Percentiles rank a stretch among this genome's conserved stretches.
Conservation (phyloP, 192 early-diverging fungal species). For the Cetraspora pellucida region DNA sequence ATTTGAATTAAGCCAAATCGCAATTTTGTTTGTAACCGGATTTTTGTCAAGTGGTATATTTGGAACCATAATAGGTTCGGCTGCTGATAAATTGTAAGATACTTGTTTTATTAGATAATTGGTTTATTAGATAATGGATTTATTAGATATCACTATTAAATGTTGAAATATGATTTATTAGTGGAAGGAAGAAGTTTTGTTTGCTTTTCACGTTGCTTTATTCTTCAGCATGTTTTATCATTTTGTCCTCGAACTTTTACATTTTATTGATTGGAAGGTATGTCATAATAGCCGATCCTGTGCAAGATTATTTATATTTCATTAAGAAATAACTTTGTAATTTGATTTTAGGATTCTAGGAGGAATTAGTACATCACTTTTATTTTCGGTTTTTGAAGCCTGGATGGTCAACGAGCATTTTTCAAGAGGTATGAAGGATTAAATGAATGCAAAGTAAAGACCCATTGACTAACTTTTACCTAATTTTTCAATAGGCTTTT, state of each 20-base stretch:
- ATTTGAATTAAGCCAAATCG: constrained; percentile 61
- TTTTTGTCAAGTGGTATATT: constrained; percentile 71
- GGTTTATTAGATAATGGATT: background rate
- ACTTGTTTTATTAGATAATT: background rate
- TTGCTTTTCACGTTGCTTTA: constrained; percentile 23
- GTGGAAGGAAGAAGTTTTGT: constrained; percentile 30
- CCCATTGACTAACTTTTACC: background rate
- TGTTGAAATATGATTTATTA: background rate
- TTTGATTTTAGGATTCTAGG: constrained; percentile 39
- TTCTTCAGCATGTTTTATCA: constrained; percentile 6
- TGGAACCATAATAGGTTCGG: constrained; percentile 70
- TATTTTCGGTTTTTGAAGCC: constrained; percentile 65
- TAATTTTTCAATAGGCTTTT: constrained; percentile 50
- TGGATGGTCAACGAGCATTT: constrained; percentile 65
- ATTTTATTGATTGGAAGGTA: constrained; percentile 27
- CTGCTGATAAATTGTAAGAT: constrained; percentile 68
- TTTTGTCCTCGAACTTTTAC: constrained; percentile 6
- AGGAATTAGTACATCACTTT: constrained; percentile 52
- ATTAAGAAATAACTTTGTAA: background rate
- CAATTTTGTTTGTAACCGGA: constrained; percentile 70
- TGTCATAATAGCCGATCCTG: background rate
- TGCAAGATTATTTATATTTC: background rate
- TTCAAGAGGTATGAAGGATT: constrained; percentile 38
- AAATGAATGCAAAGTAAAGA: background rate
- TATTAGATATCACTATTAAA: background rate